phyloP scores from a whole-genome alignment of 306 rosid species.

The Datisca glomerata region DNA sequence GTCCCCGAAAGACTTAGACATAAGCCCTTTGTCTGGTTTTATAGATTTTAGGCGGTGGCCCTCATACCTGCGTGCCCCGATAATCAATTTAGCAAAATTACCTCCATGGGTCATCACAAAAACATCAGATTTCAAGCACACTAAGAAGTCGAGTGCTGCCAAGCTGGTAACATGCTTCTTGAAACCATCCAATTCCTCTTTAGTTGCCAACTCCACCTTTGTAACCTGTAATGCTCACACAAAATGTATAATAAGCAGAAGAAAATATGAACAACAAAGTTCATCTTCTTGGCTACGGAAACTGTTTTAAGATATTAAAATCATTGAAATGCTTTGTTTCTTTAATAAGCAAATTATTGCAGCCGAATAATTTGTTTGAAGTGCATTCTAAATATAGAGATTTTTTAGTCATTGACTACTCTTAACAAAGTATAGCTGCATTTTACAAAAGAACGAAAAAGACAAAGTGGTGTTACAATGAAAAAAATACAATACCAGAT shows the following conservation, averaged over 20 bases:
- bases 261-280: neutral
- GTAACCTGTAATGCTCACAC: constrained; percentile 47
- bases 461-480: no score
- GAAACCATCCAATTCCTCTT: constrained; percentile 76
- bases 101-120: constrained; percentile 99
- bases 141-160: constrained; percentile 97
- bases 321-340: no score
- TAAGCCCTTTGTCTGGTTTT: constrained; percentile 95
- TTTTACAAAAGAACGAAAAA: no score
- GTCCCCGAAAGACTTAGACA: constrained; percentile 98
- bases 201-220: constrained; percentile 84
- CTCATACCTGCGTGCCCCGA: constrained; percentile 94
- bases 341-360: no score
- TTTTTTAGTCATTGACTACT: no score
- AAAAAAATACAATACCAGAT: constrained; percentile 39
- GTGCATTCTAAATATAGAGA: no score
- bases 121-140: constrained; percentile 94
- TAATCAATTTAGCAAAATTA: constrained; percentile 91
- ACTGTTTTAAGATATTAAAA: no score
- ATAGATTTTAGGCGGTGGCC: constrained; percentile 90
- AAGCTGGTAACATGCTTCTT: constrained; percentile 96
- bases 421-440: no score
- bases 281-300: neutral
- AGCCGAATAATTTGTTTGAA: no score
- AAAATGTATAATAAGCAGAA: constrained; percentile 1